Conservation (phyloP, 345 rosid species). For the Arabidopsis suecica region DNA sequence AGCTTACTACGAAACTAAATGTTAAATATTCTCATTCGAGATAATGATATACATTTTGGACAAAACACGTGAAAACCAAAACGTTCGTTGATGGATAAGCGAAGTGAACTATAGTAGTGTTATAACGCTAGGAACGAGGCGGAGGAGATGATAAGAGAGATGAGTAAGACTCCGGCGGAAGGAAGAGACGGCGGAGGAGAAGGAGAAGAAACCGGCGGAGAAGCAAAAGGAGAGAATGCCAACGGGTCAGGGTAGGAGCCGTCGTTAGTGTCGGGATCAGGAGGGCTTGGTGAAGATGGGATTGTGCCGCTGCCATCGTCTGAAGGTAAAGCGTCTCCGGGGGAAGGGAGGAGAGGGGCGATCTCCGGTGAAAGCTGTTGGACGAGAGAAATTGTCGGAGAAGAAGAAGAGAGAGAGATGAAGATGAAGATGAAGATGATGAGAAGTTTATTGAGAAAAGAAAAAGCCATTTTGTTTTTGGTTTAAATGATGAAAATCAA, state of each 20-base stretch:
- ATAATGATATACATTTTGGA: conserved; percentile 31
- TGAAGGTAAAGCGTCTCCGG: conserved; percentile 57
- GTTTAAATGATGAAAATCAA: conserved; percentile 64
- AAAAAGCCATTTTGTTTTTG: conserved; percentile 53
- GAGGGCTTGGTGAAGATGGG: conserved; percentile 83
- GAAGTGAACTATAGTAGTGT: conserved; percentile 30
- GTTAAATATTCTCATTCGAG: background rate
- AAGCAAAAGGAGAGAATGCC: conserved; percentile 54
- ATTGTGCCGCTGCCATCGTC: conserved; percentile 62
- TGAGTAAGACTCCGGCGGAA: conserved; percentile 9
- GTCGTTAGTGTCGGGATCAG: conserved; percentile 66
- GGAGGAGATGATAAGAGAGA: conserved; percentile 21
- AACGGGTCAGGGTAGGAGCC: conserved; percentile 52
- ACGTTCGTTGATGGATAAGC: conserved; percentile 31
- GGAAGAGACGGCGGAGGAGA: conserved; percentile 38
- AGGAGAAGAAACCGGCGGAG: conserved; percentile 55
- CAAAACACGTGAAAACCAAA: conserved; percentile 35
- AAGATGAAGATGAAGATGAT: conserved; percentile 41
- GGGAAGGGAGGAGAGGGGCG: conserved; percentile 79
- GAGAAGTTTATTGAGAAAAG: conserved; percentile 47
- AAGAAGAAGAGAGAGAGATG: conserved; percentile 47
- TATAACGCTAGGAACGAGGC: conserved; percentile 30
- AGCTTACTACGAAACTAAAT: conserved; percentile 6
- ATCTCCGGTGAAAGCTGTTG: conserved; percentile 74
- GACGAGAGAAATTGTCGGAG: conserved; percentile 52